These are phyloP conservation scores for Phytophthora pistaciae DNA, from an alignment of 352 stramenopile genomes.

Conservation along the genomic window DNA sequence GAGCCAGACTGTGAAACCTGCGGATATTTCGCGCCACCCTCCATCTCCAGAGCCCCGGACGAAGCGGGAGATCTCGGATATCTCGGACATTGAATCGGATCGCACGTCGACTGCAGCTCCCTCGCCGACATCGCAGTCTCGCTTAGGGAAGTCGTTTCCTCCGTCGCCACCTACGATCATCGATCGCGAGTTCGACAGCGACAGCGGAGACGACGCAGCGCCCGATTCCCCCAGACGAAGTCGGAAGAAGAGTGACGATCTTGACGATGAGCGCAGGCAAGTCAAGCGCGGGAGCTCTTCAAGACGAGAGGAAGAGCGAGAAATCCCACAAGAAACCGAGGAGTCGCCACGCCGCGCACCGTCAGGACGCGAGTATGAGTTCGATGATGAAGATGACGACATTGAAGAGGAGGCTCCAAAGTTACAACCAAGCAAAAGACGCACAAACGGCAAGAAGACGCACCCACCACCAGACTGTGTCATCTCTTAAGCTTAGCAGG, in stretches of 20 bases:
- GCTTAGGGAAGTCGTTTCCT: slow-evolving; percentile 16
- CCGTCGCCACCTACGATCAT: slow-evolving; percentile 21
- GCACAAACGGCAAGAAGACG: slow-evolving; percentile 79
- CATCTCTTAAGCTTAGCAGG: slow-evolving; percentile 32
- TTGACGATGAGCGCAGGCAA: slow-evolving; percentile 9
- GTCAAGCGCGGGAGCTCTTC: slow-evolving; percentile 9
- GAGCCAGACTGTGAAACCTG: slow-evolving; percentile 40
- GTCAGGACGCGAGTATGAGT: slow-evolving; percentile 9
- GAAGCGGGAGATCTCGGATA: slow-evolving; percentile 49
- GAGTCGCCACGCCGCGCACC: slow-evolving; percentile 16
- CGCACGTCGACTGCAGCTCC: slow-evolving; percentile 29
- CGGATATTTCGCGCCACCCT: slow-evolving; percentile 20
- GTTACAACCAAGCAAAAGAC: slow-evolving; percentile 53
- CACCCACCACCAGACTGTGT: slow-evolving; percentile 42
- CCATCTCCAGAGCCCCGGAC: slow-evolving; percentile 26
- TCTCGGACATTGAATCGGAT: slow-evolving; percentile 47
- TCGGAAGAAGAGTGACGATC: slow-evolving; percentile 17
- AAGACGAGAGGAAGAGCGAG: slow-evolving; percentile 3
- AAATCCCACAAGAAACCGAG: slow-evolving; percentile 6
- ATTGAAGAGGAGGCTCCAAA: slow-evolving; percentile 22
- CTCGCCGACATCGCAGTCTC: slow-evolving; percentile 22
- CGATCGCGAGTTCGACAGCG: slow-evolving; percentile 35
- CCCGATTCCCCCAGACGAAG: slow-evolving; percentile 18
- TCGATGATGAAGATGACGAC: slow-evolving; percentile 21
- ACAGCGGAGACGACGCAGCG: slow-evolving; percentile 29